Evolutionary conservation across 169 alveolate genomes (phyloP).

Genomic region (Cryptosporidium sp.): DNA sequence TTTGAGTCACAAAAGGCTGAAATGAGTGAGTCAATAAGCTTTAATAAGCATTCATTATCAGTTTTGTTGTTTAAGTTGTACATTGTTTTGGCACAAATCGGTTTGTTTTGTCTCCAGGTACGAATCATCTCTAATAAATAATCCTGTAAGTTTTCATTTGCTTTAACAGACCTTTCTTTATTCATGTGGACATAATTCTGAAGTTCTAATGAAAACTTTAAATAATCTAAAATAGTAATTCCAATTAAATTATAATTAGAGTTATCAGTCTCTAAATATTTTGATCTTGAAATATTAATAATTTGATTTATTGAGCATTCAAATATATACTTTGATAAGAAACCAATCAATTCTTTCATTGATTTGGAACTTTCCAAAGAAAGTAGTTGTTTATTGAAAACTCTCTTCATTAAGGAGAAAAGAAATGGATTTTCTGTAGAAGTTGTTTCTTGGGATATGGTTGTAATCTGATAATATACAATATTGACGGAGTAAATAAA

Average conservation of each 20-base stretch:
- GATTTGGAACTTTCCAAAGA: not conserved
- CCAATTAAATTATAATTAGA: not conserved
- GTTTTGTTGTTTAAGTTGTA: conserved; percentile 3
- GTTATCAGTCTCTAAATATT: not conserved
- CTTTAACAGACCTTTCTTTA: not conserved
- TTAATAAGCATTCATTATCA: conserved; percentile 19
- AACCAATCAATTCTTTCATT: not conserved
- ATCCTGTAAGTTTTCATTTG: not conserved
- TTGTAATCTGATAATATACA: not conserved
- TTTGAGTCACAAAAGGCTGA: conserved; percentile 43
- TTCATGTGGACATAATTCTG: not conserved
- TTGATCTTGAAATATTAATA: not conserved
- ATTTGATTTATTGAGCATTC: conserved; percentile 41
- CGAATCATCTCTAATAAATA: not conserved
- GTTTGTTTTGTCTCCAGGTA: not conserved
- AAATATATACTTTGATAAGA: conserved; percentile 14
- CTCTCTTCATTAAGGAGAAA: not conserved
- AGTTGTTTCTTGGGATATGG: not conserved
- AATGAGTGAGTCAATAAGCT: conserved; percentile 22
- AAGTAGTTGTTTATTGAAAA: not conserved
- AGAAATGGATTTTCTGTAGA: conserved; percentile 1
- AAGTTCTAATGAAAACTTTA: conserved; percentile 9
- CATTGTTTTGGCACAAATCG: not conserved
- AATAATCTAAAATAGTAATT: not conserved
- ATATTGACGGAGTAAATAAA: conserved; percentile 36